Conservation (phyloP, 306 rosid genomes). For the Inga laurina region DNA sequence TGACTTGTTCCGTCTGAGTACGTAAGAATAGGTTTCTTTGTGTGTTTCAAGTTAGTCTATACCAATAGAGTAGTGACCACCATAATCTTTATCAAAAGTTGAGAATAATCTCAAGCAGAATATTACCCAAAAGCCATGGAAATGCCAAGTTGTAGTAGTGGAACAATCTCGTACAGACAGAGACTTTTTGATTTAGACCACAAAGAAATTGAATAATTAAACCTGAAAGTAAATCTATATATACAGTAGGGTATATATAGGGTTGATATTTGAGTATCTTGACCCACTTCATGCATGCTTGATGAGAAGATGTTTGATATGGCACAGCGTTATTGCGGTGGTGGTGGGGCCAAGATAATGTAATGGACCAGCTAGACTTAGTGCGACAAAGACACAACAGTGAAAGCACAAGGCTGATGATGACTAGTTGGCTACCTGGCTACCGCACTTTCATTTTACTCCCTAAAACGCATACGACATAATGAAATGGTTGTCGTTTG, state of each 20-base stretch:
- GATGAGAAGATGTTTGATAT: too few species aligned
- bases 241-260: neutral
- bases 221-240: neutral
- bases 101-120: neutral
- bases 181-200: neutral
- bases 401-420: neutral
- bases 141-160: neutral
- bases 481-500: neutral
- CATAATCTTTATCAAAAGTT: neutral
- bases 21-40: neutral
- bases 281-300: neutral
- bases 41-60: neutral
- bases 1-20: neutral
- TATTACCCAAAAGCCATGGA: neutral
- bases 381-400: neutral
- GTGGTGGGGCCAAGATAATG: slow-evolving; percentile 11
- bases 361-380: neutral
- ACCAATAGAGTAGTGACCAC: neutral
- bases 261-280: neutral
- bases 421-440: neutral
- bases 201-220: neutral
- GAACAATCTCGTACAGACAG: neutral
- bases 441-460: neutral
- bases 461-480: neutral
- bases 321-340: neutral